Evolutionary conservation across 1,139 yeast genomes (phyloP).

Genomic region (Candida sp.): DNA sequence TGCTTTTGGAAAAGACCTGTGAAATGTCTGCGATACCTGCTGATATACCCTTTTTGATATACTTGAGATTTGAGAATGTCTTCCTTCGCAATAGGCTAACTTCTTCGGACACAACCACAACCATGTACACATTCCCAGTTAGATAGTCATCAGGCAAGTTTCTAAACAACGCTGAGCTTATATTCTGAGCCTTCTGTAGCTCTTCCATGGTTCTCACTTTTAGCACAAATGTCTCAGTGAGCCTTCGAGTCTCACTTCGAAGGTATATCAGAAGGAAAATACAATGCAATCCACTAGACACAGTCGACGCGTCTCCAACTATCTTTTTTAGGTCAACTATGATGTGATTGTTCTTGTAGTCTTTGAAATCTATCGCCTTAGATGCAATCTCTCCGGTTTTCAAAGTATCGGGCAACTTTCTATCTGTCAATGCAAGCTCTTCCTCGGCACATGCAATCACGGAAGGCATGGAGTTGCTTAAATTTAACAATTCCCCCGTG

Average conservation of each 20-base stretch:
- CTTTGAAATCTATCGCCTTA: constrained; percentile 48
- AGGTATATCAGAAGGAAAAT: constrained; percentile 76
- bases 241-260: constrained; percentile 63
- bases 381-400: constrained; percentile 44
- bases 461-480: constrained; percentile 52
- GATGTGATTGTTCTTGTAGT: constrained; percentile 72
- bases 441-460: constrained; percentile 70
- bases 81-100: constrained; percentile 39
- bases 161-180: constrained; percentile 80
- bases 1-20: constrained; percentile 66
- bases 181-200: constrained; percentile 62
- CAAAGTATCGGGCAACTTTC: constrained; percentile 62
- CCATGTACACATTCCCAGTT: constrained; percentile 65
- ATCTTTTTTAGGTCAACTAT: constrained; percentile 82
- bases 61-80: constrained; percentile 31
- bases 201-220: constrained; percentile 63
- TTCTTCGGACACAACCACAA: constrained; percentile 69
- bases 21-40: constrained; percentile 91
- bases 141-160: constrained; percentile 77
- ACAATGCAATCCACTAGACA: constrained; percentile 75
- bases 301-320: constrained; percentile 59
- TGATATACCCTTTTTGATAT: constrained; percentile 80
- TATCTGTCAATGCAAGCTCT: constrained; percentile 75
- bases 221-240: constrained; percentile 84
- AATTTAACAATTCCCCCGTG: constrained; percentile 66